Conservation (phyloP, 2,329 filamentous ascomycete genomes). For the Trichoderma citrinoviride region DNA sequence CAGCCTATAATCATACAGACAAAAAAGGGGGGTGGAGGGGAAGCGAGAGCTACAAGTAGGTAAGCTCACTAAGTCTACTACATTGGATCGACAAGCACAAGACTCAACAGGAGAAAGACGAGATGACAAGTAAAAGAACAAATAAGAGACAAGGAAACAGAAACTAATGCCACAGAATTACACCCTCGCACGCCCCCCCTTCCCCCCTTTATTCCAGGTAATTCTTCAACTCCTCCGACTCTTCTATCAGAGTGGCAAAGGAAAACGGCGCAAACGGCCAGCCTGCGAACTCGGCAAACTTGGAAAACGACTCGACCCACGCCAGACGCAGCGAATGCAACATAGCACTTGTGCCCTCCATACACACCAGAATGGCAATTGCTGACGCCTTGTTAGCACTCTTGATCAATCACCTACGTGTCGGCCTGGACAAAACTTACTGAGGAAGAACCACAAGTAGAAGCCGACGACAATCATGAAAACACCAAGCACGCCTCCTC, state of each 20-base stretch:
- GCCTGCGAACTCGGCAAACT: conserved; percentile 90
- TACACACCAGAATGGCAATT: conserved; percentile 72
- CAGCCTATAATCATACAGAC: conserved; percentile 33
- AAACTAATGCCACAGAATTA: conserved; percentile 11
- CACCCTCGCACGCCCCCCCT: background rate
- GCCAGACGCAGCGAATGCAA: conserved; percentile 86
- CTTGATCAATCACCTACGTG: background rate
- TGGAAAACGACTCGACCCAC: conserved; percentile 97
- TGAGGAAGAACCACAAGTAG: conserved; percentile 86
- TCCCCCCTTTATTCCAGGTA: conserved; percentile 46
- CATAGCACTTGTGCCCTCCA: conserved; percentile 97
- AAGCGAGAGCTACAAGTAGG: conserved; percentile 6
- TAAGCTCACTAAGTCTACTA: conserved; percentile 31
- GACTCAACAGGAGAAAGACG: background rate
- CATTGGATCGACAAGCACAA: background rate
- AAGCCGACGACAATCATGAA: conserved; percentile 81
- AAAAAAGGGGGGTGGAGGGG: conserved; percentile 22
- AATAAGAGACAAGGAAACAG: background rate
- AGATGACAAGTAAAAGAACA: background rate
- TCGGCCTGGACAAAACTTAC: conserved; percentile 33
- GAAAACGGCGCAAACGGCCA: conserved; percentile 86
- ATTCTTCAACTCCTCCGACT: conserved; percentile 65
- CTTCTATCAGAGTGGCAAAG: conserved; percentile 79
- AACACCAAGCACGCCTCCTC: conserved; percentile 65
- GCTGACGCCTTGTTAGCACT: conserved; percentile 35